phyloP scores from a whole-genome alignment of 352 stramenopile genomes.

The Phytophthora idaei region DNA sequence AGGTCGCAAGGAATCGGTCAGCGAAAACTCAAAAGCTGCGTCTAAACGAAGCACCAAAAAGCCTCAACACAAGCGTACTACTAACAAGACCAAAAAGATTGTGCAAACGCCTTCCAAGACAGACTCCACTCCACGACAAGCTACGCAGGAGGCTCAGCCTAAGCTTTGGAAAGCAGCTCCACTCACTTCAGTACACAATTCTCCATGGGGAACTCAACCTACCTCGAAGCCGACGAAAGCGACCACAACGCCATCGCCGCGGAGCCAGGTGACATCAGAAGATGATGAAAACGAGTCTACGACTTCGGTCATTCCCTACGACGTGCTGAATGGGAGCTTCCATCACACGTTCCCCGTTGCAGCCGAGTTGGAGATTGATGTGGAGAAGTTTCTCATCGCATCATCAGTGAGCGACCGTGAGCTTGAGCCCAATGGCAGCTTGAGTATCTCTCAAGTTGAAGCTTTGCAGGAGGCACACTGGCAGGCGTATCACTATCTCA shows the following conservation, averaged over 20 bases:
- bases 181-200: not conserved
- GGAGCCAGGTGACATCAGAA: constrained; percentile 24
- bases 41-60: constrained; percentile 9
- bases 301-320: constrained; percentile 42
- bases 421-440: constrained; percentile 48
- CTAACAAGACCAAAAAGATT: constrained; percentile 13
- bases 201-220: constrained; percentile 15
- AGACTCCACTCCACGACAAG: not conserved
- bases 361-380: constrained; percentile 70
- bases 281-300: constrained; percentile 19
- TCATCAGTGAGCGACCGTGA: constrained; percentile 53
- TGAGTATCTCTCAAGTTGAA: constrained; percentile 88
- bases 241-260: constrained; percentile 7
- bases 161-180: constrained; percentile 1
- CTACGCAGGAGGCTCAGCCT: not conserved
- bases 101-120: constrained; percentile 3
- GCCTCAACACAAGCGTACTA: not conserved
- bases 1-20: constrained; percentile 33
- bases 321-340: constrained; percentile 59
- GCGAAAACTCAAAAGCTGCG: constrained; percentile 9
- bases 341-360: constrained; percentile 73
- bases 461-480: constrained; percentile 82
- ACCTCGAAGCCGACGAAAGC: constrained; percentile 4
- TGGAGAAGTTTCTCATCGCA: constrained; percentile 78
- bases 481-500: constrained; percentile 81